Base-by-base conservation (phyloP, 345 rosid genomes). In the Populus davidiana region DNA sequence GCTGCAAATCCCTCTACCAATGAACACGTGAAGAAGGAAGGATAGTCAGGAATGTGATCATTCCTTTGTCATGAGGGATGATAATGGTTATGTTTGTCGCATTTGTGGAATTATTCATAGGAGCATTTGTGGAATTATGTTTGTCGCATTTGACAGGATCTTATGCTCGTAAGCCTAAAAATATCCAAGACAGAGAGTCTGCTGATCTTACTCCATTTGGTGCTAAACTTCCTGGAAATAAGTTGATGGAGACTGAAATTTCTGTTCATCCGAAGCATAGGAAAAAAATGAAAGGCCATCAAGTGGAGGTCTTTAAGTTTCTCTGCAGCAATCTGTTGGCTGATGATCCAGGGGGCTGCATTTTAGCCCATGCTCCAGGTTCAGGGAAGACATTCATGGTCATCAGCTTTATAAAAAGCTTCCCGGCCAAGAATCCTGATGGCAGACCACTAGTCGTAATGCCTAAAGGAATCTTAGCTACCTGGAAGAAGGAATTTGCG, bases 341-440 rank as follows among this genome's bases (percentile, higher is more conserved):
- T 2, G 91, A 93, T n/a, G 80, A 86, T 41, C 96, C 97, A 5
- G 91, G 93, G 29, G 94, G 96, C 52, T 91, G 96, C 83, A 88
- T 93, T 73, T 67, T 93, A 85, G 96, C 98, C 47, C 94, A 93
- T 86, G 93, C 96, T 8, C 98, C 96, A 8, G 98, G 98, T 39
- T 91, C 98, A 31, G 98, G 96, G 36, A 93, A 93, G 81, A 93
- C 98, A 2, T 91, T 93, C 64, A 88, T 93, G 82, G 86, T 90
- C 25, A 91, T 93, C 36, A 90, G 94, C 74, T 90, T 91, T 75
- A 75, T 93, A 79, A 92, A 90, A 50, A 93, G 93, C 77, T 93
- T 91, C 80, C 83, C 91, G 78, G 96, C 90, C 54, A 88, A 84
- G 75, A 83, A 89, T 83, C 90, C 91, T 13, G 79, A 85, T 33